Percentiles rank a stretch among this genome's conserved stretches.
Conservation (phyloP, 2,329 filamentous ascomycete genomes). For the Pestalotiopsis sp. region DNA sequence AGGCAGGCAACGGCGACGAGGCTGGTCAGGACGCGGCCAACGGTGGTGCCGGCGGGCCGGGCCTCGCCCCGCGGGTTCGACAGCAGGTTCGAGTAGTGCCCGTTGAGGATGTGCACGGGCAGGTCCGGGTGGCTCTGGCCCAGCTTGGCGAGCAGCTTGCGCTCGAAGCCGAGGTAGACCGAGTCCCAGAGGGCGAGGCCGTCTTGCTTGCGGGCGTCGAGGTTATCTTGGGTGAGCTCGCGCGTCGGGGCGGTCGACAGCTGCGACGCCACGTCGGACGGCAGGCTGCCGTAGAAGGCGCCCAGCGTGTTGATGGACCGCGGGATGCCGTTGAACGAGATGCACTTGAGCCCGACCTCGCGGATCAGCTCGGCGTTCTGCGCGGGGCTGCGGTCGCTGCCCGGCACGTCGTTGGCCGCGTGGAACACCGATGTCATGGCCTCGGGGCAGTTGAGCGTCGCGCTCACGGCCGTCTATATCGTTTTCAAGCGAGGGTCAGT, state of each 20-base stretch:
- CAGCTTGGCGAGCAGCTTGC: slow-evolving; percentile 71
- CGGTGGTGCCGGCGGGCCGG: slow-evolving; percentile 40
- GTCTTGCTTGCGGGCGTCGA: slow-evolving; percentile 55
- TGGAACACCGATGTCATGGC: slow-evolving; percentile 67
- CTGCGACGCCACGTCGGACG: slow-evolving; percentile 50
- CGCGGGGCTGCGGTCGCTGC: slow-evolving; percentile 30
- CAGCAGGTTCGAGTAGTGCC: slow-evolving; percentile 74
- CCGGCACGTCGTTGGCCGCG: slow-evolving; percentile 39
- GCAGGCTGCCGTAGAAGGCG: slow-evolving; percentile 67
- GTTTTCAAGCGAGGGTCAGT: neutral
- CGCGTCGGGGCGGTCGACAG: slow-evolving; percentile 63
- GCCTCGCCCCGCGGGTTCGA: slow-evolving; percentile 60
- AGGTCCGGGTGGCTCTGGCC: slow-evolving; percentile 78
- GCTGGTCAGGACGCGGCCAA: slow-evolving; percentile 72
- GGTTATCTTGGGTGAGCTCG: slow-evolving; percentile 49
- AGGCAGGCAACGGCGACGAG: slow-evolving; percentile 75
- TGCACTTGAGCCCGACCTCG: slow-evolving; percentile 75
- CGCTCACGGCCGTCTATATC: slow-evolving; percentile 72
- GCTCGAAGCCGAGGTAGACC: slow-evolving; percentile 75
- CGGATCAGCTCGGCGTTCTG: slow-evolving; percentile 71
- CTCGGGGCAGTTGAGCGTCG: slow-evolving; percentile 84
- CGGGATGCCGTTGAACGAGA: slow-evolving; percentile 80
- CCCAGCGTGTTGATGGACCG: slow-evolving; percentile 82
- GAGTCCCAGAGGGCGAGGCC: slow-evolving; percentile 73
- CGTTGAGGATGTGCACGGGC: slow-evolving; percentile 76